Conservation (phyloP, 2,329 filamentous ascomycete species). For the Botrytis fragariae region DNA sequence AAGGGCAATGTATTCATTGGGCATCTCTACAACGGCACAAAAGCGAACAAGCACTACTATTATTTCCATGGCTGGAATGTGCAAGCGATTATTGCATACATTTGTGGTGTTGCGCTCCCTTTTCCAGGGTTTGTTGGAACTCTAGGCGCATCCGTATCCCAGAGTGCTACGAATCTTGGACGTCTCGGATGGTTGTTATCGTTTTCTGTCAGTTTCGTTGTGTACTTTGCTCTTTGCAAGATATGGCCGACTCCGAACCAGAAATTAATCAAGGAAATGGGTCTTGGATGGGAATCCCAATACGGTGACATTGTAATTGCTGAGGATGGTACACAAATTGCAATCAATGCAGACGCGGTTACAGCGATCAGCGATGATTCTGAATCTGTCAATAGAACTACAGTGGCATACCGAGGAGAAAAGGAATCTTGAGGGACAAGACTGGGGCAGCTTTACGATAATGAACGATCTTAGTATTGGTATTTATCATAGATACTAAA, state of each 20-base stretch:
- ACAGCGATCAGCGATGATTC: conserved; percentile 18
- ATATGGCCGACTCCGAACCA: conserved; percentile 43
- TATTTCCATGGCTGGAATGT: conserved; percentile 40
- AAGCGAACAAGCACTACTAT: conserved; percentile 39
- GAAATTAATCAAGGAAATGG: conserved; percentile 39
- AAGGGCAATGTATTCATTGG: conserved; percentile 40
- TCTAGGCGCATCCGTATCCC: conserved; percentile 37
- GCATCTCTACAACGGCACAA: conserved; percentile 38
- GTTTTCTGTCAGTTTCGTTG: conserved; percentile 37
- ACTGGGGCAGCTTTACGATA: neutral
- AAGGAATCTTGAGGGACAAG: neutral
- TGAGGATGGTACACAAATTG: conserved; percentile 32
- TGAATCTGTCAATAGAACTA: conserved; percentile 5
- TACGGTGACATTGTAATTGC: conserved; percentile 29
- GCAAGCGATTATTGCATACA: conserved; percentile 40
- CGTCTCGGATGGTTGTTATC: conserved; percentile 41
- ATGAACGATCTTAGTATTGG: neutral
- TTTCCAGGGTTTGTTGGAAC: conserved; percentile 41
- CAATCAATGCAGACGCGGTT: conserved; percentile 24
- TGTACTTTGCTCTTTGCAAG: conserved; percentile 40
- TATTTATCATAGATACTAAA: neutral
- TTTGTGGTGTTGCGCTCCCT: conserved; percentile 39
- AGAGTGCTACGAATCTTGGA: conserved; percentile 38
- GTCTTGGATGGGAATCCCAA: conserved; percentile 35
- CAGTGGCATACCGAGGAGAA: conserved; percentile 5